Base-by-base conservation (phyloP, 305 asterid species). In the Solanum hybrid region DNA sequence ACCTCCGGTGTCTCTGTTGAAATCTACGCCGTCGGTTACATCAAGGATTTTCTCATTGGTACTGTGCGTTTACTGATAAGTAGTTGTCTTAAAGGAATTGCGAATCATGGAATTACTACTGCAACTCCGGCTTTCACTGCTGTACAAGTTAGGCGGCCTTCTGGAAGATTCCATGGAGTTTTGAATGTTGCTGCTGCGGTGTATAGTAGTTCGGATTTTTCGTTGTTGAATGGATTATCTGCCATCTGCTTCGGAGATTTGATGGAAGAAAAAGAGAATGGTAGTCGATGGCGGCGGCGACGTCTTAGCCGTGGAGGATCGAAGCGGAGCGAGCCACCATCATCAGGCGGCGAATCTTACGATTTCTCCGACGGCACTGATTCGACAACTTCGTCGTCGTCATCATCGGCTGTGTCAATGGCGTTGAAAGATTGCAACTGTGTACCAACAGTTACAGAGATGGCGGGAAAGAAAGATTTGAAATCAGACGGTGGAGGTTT, bases 1-100 rank as follows among this genome's bases (percentile, higher is more conserved):
- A 97, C 99, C n/a, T 95, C 98, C 90, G 99, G 96, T 78, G 98
- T 97, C 33, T 88, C 94, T 11, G 94, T 97, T 39, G 97, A 97
- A 93, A 95, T 97, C 4, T 97, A 90, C 91, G 95, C 98, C 91
- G 96, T 91, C 89, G 97, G 98, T 3, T 94, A 91, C 89, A 91
- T 97, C 81, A 93, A 91, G 89, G 96, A 97, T 75, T 33, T 92
- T 75, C 97, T 94, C 75, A 83, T 96, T 89, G 98, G 99, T 77
- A 91, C 95, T 7, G 99, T 97, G 4, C 95, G 98, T 1, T 92
- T 97, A 76, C 95, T 97, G 6, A 93, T 95, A 72, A 94, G 97
- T 88, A 94, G 92, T 24, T 95, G 96, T 65, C 89, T 93, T 7
- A 72, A 89, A 70, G 80, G 83, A 41, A 3, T 89, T 72, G 10